Conservation (phyloP, 163 green algal species). For the Prototheca stagnorum region DNA sequence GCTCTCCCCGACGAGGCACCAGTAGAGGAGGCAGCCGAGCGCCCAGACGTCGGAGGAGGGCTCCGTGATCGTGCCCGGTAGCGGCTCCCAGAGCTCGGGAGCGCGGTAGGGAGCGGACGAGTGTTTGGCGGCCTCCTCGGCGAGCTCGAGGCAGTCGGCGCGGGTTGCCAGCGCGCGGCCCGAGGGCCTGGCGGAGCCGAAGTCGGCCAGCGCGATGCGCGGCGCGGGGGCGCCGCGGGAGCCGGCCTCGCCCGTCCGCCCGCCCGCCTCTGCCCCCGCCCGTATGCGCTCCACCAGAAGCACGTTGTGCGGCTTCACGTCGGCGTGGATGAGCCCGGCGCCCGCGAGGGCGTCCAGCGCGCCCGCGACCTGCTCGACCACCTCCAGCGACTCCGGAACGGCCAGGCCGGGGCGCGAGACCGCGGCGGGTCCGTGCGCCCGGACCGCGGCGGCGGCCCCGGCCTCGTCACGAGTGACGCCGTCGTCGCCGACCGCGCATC, state of each 20-base stretch:
- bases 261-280: too few relatives aligned
- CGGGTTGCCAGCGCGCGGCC: constrained; percentile 30
- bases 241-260: too few relatives aligned
- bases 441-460: too few relatives aligned
- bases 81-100: constrained; percentile 79
- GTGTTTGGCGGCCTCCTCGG: constrained; percentile 62
- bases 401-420: background rate
- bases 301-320: constrained; percentile 83
- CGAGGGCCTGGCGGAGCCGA: constrained; percentile 46
- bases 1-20: constrained; percentile 53
- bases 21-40: constrained; percentile 69
- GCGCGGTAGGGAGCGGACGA: constrained; percentile 70
- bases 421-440: background rate
- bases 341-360: constrained; percentile 55
- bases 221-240: too few relatives aligned
- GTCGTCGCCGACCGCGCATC: too few relatives aligned
- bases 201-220: constrained; percentile 59
- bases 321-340: constrained; percentile 40
- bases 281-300: constrained; percentile 20
- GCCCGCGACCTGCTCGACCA: constrained; percentile 32
- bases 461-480: too few relatives aligned
- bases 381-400: background rate
- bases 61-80: constrained; percentile 50
- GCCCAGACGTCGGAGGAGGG: constrained; percentile 69
- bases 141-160: constrained; percentile 40